Percentiles rank a stretch among this genome's conserved stretches.
Conservation (phyloP, 2,329 filamentous ascomycete species). For the Cercospora nicotianae region DNA sequence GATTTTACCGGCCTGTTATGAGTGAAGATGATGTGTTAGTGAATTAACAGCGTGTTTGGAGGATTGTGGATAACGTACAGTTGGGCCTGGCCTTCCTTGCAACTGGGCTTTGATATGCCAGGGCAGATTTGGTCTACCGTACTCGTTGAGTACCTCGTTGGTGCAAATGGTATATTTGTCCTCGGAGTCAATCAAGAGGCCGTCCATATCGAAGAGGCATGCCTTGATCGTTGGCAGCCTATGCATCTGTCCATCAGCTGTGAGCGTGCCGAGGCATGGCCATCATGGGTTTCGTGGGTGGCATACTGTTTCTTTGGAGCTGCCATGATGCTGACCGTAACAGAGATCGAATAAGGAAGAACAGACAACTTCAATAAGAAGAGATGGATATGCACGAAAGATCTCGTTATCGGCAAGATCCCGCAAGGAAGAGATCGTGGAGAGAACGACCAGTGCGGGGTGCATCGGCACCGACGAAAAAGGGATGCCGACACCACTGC, state of each 20-base stretch:
- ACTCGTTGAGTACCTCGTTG: conserved; percentile 76
- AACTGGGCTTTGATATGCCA: conserved; percentile 94
- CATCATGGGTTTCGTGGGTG: neutral
- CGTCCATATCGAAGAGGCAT: conserved; percentile 98
- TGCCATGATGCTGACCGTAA: neutral
- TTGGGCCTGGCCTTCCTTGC: conserved; percentile 63
- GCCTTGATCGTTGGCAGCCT: conserved; percentile 74
- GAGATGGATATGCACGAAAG: neutral
- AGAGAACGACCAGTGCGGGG: conserved; percentile 1
- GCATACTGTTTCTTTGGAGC: conserved; percentile 17
- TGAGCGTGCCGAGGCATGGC: conserved; percentile 16
- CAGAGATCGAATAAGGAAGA: neutral
- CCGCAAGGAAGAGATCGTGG: neutral
- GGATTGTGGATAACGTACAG: conserved; percentile 25
- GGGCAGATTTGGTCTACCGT: conserved; percentile 72
- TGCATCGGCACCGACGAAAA: neutral
- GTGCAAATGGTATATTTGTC: conserved; percentile 83
- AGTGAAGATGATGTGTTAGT: neutral
- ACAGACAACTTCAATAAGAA: neutral
- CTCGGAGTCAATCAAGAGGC: conserved; percentile 89
- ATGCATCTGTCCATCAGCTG: conserved; percentile 22
- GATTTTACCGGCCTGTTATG: conserved; percentile 54
- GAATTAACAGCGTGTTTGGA: neutral
- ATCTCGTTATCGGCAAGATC: neutral
- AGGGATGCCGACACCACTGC: neutral